A percentile compares a stretch with the other conserved stretches of the same genome.
phyloP scores from a whole-genome alignment of 202 grass and related monocot genomes.

The Elaeis oleifera region DNA sequence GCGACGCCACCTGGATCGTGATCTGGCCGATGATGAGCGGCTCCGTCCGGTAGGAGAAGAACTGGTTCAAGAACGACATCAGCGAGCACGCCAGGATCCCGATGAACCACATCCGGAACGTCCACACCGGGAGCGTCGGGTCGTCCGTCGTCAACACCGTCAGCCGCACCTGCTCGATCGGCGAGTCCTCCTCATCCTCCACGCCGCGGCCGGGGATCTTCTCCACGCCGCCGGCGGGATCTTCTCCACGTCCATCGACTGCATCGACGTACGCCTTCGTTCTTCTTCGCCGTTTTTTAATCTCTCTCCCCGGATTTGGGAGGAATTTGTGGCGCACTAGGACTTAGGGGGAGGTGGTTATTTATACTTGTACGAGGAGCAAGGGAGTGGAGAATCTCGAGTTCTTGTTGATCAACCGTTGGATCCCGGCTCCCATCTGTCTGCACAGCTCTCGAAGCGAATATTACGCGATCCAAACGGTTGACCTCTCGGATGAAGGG shows the following conservation, averaged over 20 bases:
- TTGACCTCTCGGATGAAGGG: too few species aligned
- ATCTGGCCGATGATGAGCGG: not conserved
- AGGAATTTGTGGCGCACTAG: too few species aligned
- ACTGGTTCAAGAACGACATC: slow-evolving; percentile 94
- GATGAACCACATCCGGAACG: slow-evolving; percentile 94
- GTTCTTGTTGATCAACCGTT: too few species aligned
- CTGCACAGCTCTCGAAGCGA: too few species aligned
- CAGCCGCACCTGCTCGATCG: slow-evolving; percentile 82
- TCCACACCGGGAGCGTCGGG: slow-evolving; percentile 76
- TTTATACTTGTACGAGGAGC: too few species aligned
- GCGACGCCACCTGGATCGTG: slow-evolving; percentile 35
- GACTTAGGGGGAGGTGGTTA: too few species aligned
- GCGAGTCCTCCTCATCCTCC: slow-evolving; percentile 47
- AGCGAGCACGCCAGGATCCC: slow-evolving; percentile 60
- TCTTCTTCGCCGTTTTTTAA: not conserved
- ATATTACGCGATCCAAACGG: too few species aligned
- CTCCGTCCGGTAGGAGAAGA: slow-evolving; percentile 83
- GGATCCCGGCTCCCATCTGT: too few species aligned
- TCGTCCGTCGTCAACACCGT: slow-evolving; percentile 61
- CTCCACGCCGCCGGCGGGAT: not conserved
- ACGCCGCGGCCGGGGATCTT: not conserved
- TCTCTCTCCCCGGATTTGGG: too few species aligned
- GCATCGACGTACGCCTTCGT: too few species aligned
- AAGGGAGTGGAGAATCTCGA: too few species aligned
- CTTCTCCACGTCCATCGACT: not conserved